Conservation (phyloP, 1,139 yeast genomes). For the Casaregolazyma lundiana region DNA sequence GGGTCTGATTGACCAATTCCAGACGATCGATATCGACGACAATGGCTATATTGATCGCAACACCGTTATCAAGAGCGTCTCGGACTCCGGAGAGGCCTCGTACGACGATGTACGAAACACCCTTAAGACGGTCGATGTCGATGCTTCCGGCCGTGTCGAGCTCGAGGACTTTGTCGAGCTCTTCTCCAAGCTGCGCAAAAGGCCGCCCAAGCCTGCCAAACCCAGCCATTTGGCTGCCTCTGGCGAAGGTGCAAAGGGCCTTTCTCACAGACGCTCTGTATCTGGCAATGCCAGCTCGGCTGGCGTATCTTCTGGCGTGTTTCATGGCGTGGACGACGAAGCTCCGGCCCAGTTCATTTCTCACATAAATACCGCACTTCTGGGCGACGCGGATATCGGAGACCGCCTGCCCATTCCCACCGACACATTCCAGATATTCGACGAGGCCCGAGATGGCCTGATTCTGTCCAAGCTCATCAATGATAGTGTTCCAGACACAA, state of each 20-base stretch:
- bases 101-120: constrained; percentile 95
- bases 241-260: constrained; percentile 13
- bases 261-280: constrained; percentile 5
- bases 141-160: constrained; percentile 96
- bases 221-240: constrained; percentile 16
- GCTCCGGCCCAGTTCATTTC: constrained; percentile 94
- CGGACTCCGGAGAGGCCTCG: constrained; percentile 71
- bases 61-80: constrained; percentile 77
- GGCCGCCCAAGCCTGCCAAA: constrained; percentile 28
- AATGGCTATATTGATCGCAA: constrained; percentile 96
- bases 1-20: constrained; percentile 73
- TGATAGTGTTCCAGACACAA: constrained; percentile 97
- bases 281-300: constrained; percentile 6
- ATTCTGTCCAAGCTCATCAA: constrained; percentile 89
- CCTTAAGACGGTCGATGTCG: constrained; percentile 82
- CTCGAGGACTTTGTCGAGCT: constrained; percentile 92
- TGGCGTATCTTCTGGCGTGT: constrained; percentile 41
- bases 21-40: constrained; percentile 74
- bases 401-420: constrained; percentile 85
- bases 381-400: constrained; percentile 89
- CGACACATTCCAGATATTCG: constrained; percentile 91
- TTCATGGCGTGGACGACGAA: constrained; percentile 96
- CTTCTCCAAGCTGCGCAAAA: constrained; percentile 35
- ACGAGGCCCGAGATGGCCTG: constrained; percentile 94
- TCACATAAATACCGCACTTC: constrained; percentile 86